phyloP scores from a whole-genome alignment of 202 grass and related monocot species.

The Musa balbisiana region DNA sequence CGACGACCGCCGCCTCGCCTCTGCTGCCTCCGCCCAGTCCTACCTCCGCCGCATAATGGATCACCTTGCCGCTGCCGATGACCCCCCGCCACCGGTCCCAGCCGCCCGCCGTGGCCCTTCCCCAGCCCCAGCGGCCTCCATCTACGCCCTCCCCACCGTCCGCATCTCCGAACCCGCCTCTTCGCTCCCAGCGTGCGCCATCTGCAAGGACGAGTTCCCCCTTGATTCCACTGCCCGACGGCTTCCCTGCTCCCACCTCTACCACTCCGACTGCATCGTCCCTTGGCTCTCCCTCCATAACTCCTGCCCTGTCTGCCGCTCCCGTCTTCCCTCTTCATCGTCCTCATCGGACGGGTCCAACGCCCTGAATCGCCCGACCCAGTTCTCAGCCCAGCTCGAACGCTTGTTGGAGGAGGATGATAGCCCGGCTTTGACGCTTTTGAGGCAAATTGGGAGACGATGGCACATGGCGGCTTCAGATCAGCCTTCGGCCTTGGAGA shows the following conservation, averaged over 20 bases:
- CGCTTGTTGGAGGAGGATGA: background rate
- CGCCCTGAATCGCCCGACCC: background rate
- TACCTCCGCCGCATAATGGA: too few species aligned
- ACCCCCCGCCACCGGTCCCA: background rate
- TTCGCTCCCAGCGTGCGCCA: conserved; percentile 17
- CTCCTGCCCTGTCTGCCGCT: conserved; percentile 56
- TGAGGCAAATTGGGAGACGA: background rate
- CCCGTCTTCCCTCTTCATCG: conserved; percentile 22
- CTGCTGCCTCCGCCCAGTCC: conserved; percentile 10
- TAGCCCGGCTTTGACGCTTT: background rate
- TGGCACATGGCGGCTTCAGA: too few species aligned
- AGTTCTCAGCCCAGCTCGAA: background rate
- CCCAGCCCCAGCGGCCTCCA: conserved; percentile 23
- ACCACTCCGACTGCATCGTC: conserved; percentile 62
- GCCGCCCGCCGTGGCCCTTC: conserved; percentile 18
- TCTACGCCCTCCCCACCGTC: conserved; percentile 41
- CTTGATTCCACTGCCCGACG: conserved; percentile 12
- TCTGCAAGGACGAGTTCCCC: conserved; percentile 49
- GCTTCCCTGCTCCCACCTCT: conserved; percentile 52
- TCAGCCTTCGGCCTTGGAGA: background rate
- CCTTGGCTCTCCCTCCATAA: conserved; percentile 52
- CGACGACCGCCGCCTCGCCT: background rate
- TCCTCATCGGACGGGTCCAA: background rate
- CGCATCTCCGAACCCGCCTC: conserved; percentile 19
- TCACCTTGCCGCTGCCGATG: too few species aligned